Evolutionary conservation across 2,329 filamentous ascomycete genomes (phyloP), one percentile per base, ranked within the genome.

Genomic region (Pseudocercospora ulei): DNA sequence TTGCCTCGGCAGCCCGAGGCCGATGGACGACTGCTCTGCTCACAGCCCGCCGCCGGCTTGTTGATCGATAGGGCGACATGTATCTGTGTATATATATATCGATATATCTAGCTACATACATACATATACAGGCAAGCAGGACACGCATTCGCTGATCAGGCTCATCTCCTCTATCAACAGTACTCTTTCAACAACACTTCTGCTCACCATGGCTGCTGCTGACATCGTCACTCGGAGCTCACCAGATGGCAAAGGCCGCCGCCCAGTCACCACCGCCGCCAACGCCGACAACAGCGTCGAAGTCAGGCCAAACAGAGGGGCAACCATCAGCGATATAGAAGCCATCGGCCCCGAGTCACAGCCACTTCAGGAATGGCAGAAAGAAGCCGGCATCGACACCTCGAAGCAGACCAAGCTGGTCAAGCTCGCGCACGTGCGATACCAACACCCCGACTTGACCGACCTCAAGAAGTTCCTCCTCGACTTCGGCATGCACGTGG

Each of bases 351-450:
- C 55, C 14, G 52, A 58, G 1, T 56, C 59, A 31, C 58, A 57
- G 38, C 48, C 57, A 5, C 51, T 65, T 6, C 50, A 53, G 7
- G 47, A 57, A 49, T 67, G 64, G 63, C 62, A 63, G 36, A 39
- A 54, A 13, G 48, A 52, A 20, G 51, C 58, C 20, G 55, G 55
- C 25, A 69, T 72, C 53, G 62, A 70, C 43, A 49, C 52, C 9
- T 46, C 58, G 30, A 56, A 62, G 18, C 68, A 71, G 43, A 62
- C 72, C 47, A 62, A 64, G 40, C 53, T 73, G 12, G 63, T 60
- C 4, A 67, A 66, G 40, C 44, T 72, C 3, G 61, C 62, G 1
- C 69, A 73, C 43, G 71, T 72, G 68, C 62, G 69, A 12, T 73
- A 73, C 49, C 68, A 71, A 42, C 70, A 72, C 45, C 65, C 68